Evolutionary conservation across 768 basidiomycete species (phyloP), one percentile per base, ranked within the genome.

Genomic region (Tephrocybe sp.): DNA sequence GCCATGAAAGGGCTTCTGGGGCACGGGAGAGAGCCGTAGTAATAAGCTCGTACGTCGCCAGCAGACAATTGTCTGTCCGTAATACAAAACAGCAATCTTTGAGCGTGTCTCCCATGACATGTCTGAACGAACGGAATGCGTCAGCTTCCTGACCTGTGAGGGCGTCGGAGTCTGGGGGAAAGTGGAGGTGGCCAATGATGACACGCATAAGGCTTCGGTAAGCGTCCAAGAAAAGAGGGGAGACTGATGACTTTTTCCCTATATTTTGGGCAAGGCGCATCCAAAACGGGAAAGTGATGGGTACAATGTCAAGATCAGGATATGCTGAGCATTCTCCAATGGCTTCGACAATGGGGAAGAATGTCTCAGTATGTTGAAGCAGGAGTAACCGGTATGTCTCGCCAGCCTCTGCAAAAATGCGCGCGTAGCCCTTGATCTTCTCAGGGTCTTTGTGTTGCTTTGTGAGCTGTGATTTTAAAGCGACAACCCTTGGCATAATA

Each of bases 201-300:
- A 91, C 84, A 9, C 69, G 73, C 80, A 97, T 87, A 19, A 99
- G 83, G 1, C 82, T 74, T 59, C 79, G 81, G 74, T 91, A 98
- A 21, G 94, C 88, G 45, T 91, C 83, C 39, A 83, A 58, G 60
- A 98, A 87, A 33, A 89, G 72, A n/a, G 84, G 84, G 0, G 86
- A 76, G 11, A 91, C 79, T 0, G 82, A 77, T 0, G 80, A 67
- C 56, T 77, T 82, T 70, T 92, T 94, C 45, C 86, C 84, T 21
- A 98, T 82, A 47, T 82, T 85, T 61, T 91, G 87, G n/a, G 94
- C 88, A 29, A 99, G 84, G 15, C 89, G 86, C 83, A 92, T 94
- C 97, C 97, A 99, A 76, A 99, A 98, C 23, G 88, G 84, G 74
- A 98, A 97, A 10, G 97, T 98, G 67, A 98, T 94, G 3, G 88